phyloP scores from a whole-genome alignment of 495 filamentous ascomycete genomes.

The Friedmanniomyces simplex region DNA sequence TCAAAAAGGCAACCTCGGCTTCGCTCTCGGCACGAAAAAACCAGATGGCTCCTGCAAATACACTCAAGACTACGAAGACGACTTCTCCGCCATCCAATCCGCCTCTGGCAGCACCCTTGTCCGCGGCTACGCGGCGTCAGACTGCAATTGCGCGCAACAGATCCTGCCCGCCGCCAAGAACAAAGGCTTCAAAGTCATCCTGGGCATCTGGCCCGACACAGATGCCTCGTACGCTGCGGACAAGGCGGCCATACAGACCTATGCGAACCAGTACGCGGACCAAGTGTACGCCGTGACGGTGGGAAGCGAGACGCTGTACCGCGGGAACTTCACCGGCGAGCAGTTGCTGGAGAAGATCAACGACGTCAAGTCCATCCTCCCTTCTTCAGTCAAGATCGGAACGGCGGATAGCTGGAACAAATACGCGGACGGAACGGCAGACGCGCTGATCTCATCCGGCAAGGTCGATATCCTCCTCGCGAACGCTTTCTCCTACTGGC shows the following conservation, averaged over 20 bases:
- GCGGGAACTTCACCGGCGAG: constrained; percentile 55
- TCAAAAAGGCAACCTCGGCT: constrained; percentile 33
- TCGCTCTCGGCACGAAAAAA: constrained; percentile 45
- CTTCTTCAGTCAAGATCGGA: constrained; percentile 48
- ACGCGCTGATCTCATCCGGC: constrained; percentile 48
- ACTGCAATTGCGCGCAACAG: constrained; percentile 56
- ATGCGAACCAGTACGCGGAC: constrained; percentile 42
- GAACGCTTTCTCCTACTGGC: constrained; percentile 85
- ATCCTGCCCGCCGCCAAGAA: constrained; percentile 62
- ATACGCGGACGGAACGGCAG: constrained; percentile 60
- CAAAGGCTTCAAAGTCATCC: constrained; percentile 62
- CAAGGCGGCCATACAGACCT: constrained; percentile 45
- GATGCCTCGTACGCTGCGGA: constrained; percentile 55
- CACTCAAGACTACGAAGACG: constrained; percentile 51
- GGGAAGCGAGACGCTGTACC: constrained; percentile 68
- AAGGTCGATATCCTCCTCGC: constrained; percentile 58
- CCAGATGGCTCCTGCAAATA: constrained; percentile 54
- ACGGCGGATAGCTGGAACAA: constrained; percentile 81
- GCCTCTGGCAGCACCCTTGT: constrained; percentile 43
- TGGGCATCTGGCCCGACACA: constrained; percentile 70
- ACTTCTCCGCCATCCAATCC: constrained; percentile 51
- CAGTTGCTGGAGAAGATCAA: constrained; percentile 54
- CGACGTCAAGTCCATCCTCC: constrained; percentile 44
- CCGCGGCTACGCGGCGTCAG: constrained; percentile 57
- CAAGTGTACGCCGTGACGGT: constrained; percentile 66